These are phyloP conservation scores for Lavandula angustifolia DNA, from an alignment of 257 asterid species.

Conservation along the genomic window DNA sequence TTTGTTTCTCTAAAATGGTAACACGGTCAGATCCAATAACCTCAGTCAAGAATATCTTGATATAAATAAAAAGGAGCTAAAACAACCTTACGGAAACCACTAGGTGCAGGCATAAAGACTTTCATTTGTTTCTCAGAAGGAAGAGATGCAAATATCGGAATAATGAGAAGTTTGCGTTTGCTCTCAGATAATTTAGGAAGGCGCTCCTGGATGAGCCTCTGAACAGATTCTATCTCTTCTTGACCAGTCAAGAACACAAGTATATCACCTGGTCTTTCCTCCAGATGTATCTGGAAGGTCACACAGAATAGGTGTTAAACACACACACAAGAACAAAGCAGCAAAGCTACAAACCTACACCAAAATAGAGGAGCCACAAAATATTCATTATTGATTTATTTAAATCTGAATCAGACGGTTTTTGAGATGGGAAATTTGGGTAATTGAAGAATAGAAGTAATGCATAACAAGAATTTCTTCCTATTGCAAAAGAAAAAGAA, in stretches of 20 bases:
- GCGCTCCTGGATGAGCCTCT: slow-evolving; percentile 81
- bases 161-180: slow-evolving; percentile 61
- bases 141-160: slow-evolving; percentile 91
- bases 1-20: neutral
- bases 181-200: slow-evolving; percentile 70
- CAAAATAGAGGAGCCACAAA: slow-evolving; percentile 8
- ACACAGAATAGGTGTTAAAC: slow-evolving; percentile 13
- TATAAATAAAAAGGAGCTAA: slow-evolving; percentile 24
- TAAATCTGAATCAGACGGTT: neutral
- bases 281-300: slow-evolving; percentile 74
- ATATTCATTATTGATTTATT: slow-evolving; percentile 4
- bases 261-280: slow-evolving; percentile 86
- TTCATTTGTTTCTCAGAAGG: slow-evolving; percentile 97
- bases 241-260: slow-evolving; percentile 98
- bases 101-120: slow-evolving; percentile 74
- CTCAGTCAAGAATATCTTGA: slow-evolving; percentile 1
- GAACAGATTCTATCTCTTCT: slow-evolving; percentile 95
- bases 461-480: neutral
- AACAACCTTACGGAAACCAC: slow-evolving; percentile 89
- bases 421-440: neutral
- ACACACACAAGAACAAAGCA: slow-evolving; percentile 20
- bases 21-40: neutral
- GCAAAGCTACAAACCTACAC: slow-evolving; percentile 5
- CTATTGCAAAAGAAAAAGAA: slow-evolving; percentile 16
- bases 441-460: neutral